A percentile compares a stretch with the other conserved stretches of the same genome.
These are phyloP conservation scores for Penstemon barbatus DNA, from an alignment of 257 asterid genomes.

Conservation along the genomic window DNA sequence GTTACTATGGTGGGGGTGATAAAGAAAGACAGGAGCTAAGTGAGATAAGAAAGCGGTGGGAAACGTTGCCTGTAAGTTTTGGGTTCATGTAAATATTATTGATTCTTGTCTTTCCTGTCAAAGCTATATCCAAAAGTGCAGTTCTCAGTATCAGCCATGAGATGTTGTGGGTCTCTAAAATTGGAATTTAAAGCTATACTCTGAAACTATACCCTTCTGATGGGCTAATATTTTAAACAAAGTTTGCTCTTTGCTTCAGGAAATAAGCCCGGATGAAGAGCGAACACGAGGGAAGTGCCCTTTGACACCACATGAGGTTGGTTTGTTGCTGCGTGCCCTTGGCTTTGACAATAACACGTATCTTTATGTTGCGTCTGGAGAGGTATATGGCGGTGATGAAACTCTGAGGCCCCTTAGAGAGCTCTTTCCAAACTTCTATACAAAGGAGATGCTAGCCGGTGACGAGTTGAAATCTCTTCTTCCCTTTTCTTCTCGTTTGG, in stretches of 20 bases:
- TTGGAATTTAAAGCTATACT: conserved; percentile 15
- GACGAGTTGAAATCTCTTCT: conserved; percentile 76
- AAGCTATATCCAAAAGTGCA: conserved; percentile 23
- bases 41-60: conserved; percentile 76
- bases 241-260: conserved; percentile 44
- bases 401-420: conserved; percentile 89
- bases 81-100: conserved; percentile 16
- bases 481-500: conserved; percentile 92
- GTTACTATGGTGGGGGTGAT: conserved; percentile 78
- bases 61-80: conserved; percentile 60
- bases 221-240: conserved; percentile 18
- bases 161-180: neutral
- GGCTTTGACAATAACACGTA: conserved; percentile 82
- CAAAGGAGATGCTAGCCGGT: conserved; percentile 86
- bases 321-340: conserved; percentile 92
- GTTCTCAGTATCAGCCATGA: conserved; percentile 12
- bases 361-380: conserved; percentile 96
- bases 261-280: conserved; percentile 91
- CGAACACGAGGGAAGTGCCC: conserved; percentile 95
- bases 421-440: conserved; percentile 90
- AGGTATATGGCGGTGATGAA: conserved; percentile 97
- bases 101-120: conserved; percentile 8
- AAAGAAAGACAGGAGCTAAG: conserved; percentile 61
- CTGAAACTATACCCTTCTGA: neutral
- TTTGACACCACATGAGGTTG: conserved; percentile 96